A percentile compares a stretch with the other conserved stretches of the same genome.
These are phyloP conservation scores for Nyssa sinensis DNA, from an alignment of 148 eudicot species.

Conservation along the genomic window DNA sequence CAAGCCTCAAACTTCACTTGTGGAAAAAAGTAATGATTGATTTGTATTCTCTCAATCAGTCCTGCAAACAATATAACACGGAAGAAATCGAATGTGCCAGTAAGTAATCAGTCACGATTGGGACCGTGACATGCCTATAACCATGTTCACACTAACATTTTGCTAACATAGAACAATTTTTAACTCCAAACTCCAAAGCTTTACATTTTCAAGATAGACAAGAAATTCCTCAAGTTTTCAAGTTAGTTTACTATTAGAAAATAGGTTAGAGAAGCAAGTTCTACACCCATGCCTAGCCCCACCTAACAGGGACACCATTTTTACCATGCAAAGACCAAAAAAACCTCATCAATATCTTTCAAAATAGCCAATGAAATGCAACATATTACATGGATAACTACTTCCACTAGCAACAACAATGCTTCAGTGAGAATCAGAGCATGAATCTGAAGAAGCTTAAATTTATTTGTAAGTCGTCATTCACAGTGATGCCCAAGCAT, in stretches of 20 bases:
- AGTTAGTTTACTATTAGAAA: no score
- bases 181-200: neutral
- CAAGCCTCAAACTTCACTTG: no score
- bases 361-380: neutral
- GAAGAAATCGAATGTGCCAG: neutral
- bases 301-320: neutral
- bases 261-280: neutral
- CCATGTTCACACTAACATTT: no score
- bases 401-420: neutral
- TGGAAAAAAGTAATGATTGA: no score
- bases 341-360: no score
- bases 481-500: neutral
- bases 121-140: neutral
- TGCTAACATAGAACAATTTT: no score
- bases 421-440: neutral
- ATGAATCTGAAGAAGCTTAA: neutral
- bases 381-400: neutral
- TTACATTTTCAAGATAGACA: neutral
- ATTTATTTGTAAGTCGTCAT: neutral
- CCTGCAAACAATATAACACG: neutral
- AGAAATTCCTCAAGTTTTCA: neutral
- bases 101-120: neutral
- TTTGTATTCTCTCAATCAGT: no score
- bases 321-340: neutral
- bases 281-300: neutral